Evolutionary conservation across 352 stramenopile species (phyloP).

Genomic region (Blastocystis sp.): DNA sequence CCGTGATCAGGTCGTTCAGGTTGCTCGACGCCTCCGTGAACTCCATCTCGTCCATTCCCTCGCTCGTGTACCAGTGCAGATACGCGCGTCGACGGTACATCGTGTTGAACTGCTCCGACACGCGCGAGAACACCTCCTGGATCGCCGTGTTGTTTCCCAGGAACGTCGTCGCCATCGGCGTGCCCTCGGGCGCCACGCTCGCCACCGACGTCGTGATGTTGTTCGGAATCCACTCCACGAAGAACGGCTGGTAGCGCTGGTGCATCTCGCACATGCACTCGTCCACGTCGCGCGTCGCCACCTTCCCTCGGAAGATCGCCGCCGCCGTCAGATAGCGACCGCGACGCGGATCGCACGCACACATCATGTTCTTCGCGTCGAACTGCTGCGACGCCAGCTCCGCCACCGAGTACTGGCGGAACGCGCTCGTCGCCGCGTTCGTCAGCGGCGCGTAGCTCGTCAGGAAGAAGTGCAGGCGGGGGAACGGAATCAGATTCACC

Average conservation of each 20-base stretch:
- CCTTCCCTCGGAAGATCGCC: slow-evolving; percentile 96
- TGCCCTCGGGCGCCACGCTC: slow-evolving; percentile 90
- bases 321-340: slow-evolving; percentile 94
- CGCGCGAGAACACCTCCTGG: slow-evolving; percentile 98
- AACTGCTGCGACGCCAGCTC: slow-evolving; percentile 96
- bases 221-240: slow-evolving; percentile 99
- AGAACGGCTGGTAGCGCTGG: slow-evolving; percentile 99
- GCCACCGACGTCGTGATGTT: slow-evolving; percentile 99
- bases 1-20: slow-evolving; percentile 99
- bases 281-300: slow-evolving; percentile 97
- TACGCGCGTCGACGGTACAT: slow-evolving; percentile 99
- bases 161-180: slow-evolving; percentile 96
- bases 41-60: slow-evolving; percentile 99
- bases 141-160: slow-evolving; percentile 97
- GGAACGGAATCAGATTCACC: slow-evolving; percentile 96
- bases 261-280: slow-evolving; percentile 98
- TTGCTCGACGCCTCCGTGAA: slow-evolving; percentile 99
- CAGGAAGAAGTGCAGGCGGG: slow-evolving; percentile 98
- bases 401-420: slow-evolving; percentile 87
- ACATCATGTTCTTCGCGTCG: slow-evolving; percentile 99
- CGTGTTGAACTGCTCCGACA: slow-evolving; percentile 96
- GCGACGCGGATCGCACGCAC: slow-evolving; percentile 90
- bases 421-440: slow-evolving; percentile 85
- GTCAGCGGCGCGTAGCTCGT: slow-evolving; percentile 95
- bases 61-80: slow-evolving; percentile 99